Conservation (phyloP, 2,329 filamentous ascomycete species). For the Epichloe typhina region DNA sequence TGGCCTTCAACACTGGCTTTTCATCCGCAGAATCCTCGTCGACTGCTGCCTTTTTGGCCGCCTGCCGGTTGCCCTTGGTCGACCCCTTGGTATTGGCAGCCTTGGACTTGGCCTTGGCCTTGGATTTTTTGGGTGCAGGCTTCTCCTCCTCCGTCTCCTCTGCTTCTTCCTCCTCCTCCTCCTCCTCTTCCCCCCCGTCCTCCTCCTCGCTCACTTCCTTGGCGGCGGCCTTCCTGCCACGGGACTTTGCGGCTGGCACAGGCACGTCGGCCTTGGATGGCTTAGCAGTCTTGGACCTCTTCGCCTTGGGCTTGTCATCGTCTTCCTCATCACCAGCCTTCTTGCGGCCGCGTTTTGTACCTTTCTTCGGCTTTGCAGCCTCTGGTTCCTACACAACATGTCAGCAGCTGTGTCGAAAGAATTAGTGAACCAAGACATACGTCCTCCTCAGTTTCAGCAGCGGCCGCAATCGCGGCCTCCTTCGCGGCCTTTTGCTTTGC, state of each 20-base stretch:
- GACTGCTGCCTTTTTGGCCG: constrained; percentile 3
- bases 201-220: constrained; percentile 10
- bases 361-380: constrained; percentile 17
- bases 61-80: constrained; percentile 1
- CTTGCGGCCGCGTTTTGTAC: constrained; percentile 22
- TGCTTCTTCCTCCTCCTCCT: not conserved
- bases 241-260: not conserved
- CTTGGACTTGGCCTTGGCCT: not conserved
- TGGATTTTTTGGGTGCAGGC: constrained; percentile 5
- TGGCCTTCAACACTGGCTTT: constrained; percentile 17
- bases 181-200: constrained; percentile 5
- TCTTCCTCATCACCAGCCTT: constrained; percentile 20
- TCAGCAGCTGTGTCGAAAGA: not conserved
- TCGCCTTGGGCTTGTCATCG: constrained; percentile 21
- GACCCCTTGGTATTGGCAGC: not conserved
- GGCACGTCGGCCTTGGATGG: constrained; percentile 12
- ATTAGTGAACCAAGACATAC: constrained; percentile 6
- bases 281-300: constrained; percentile 22
- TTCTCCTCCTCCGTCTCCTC: not conserved
- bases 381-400: constrained; percentile 7
- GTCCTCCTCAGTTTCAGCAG: constrained; percentile 12
- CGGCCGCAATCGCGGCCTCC: constrained; percentile 20
- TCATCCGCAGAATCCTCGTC: constrained; percentile 5
- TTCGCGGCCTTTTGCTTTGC: constrained; percentile 23
- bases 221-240: not conserved